Conservation (phyloP, 441 rosid species). For the Brassica balearica region DNA sequence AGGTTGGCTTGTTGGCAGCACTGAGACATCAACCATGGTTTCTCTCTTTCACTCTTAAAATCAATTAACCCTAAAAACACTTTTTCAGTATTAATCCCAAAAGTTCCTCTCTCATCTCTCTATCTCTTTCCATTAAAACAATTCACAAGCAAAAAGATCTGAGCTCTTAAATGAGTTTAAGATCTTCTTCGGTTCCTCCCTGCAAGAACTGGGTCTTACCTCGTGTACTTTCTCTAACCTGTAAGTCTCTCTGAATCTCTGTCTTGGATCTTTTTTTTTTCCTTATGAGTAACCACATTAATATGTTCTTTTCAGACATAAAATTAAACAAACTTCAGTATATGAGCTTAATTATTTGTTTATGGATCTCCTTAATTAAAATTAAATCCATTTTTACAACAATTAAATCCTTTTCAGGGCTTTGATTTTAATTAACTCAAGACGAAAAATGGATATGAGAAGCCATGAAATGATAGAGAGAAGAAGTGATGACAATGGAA, state of each 20-base stretch:
- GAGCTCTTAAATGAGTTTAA: constrained; percentile 41
- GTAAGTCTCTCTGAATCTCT: constrained; percentile 41
- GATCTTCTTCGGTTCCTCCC: constrained; percentile 41
- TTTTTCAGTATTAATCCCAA: constrained; percentile 32
- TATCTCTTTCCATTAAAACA: constrained; percentile 32
- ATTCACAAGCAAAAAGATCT: constrained; percentile 28
- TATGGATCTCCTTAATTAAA: constrained; percentile 6
- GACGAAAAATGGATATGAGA: constrained; percentile 53
- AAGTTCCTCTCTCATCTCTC: constrained; percentile 36
- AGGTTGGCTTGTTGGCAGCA: constrained; percentile 73
- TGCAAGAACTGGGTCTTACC: constrained; percentile 23
- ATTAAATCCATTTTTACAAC: too few species aligned
- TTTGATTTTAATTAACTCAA: constrained; percentile 39
- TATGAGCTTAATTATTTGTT: constrained; percentile 3
- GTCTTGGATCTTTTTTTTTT: constrained; percentile 12
- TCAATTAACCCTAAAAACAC: constrained; percentile 29
- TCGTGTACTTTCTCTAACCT: constrained; percentile 29
- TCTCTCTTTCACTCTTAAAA: constrained; percentile 30
- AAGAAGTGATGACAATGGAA: constrained; percentile 57
- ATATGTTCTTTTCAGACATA: constrained; percentile 41
- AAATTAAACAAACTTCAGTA: constrained; percentile 15
- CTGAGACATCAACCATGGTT: constrained; percentile 58
- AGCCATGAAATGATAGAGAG: constrained; percentile 52
- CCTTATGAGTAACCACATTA: constrained; percentile 34
- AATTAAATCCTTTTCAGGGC: constrained; percentile 6